These are phyloP conservation scores for Emmonsia crescens DNA, from an alignment of 2,329 filamentous ascomycete genomes.

Conservation along the genomic window DNA sequence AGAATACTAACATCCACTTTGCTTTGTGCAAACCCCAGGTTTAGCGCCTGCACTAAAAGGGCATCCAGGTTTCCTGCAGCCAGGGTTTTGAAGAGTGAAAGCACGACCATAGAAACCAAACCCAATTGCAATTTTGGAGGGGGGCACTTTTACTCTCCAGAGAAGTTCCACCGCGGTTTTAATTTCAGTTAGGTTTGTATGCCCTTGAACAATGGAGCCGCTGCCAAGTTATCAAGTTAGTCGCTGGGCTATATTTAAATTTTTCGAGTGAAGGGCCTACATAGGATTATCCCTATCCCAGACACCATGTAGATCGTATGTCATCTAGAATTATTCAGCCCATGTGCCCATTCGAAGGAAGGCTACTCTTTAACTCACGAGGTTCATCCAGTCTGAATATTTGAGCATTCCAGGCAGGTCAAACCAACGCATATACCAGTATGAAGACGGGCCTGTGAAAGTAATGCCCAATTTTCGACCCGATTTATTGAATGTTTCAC, in stretches of 20 bases:
- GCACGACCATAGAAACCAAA: conserved; percentile 40
- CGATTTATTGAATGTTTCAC: conserved; percentile 7
- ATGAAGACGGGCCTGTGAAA: conserved; percentile 14
- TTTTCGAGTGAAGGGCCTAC: background rate
- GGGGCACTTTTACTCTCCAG: conserved; percentile 19
- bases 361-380: conserved; percentile 2
- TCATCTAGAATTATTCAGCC: conserved; percentile 11
- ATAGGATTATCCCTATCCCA: conserved; percentile 16
- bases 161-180: conserved; percentile 11
- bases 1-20: conserved; percentile 4
- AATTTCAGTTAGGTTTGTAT: conserved; percentile 25
- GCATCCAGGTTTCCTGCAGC: conserved; percentile 17
- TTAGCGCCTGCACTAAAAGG: conserved; percentile 16
- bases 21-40: conserved; percentile 20
- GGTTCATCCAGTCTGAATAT: conserved; percentile 14
- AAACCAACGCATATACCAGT: conserved; percentile 23
- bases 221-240: background rate
- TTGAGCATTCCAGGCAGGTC: conserved; percentile 15
- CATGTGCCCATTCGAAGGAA: background rate
- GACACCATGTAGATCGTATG: conserved; percentile 19
- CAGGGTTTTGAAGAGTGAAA: conserved; percentile 24
- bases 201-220: conserved; percentile 19
- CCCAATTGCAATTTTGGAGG: conserved; percentile 26
- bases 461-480: conserved; percentile 7
- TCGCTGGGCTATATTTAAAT: background rate